Base-by-base conservation (phyloP, 2,329 filamentous ascomycete genomes). In the Bertia moriformis region DNA sequence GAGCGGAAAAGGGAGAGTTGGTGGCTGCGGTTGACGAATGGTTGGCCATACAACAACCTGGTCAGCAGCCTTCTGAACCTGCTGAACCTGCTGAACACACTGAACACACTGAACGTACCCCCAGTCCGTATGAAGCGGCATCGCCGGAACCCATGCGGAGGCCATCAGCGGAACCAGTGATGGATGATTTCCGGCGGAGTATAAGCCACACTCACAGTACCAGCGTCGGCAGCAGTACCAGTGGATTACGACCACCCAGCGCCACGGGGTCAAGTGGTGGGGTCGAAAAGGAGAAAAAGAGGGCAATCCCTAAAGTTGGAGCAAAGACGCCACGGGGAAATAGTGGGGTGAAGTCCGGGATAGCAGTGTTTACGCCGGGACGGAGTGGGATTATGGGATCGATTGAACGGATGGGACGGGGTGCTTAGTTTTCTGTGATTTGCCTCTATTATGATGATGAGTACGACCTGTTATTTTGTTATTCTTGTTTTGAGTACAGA, bases 1-100 rank as follows among this genome's bases (percentile, higher is more conserved):
- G 68, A 2, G 62, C 67, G 12, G 68, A 72, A 52, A 72, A 72
- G 51, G 67, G 67, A 14, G 68, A 71, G 42, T 55, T 72, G 3
- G 68, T 72, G 13, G 65, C 66, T 5, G 68, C 69, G 0, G 68
- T 70, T 2, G 68, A 72, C 42, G 67, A 72, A 46, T 68, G 72
- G 62, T 54, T 72, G 13, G 50, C 61, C 18, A 53, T 72, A 41
- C 67, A 69, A 43, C 55, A 60, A 18, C 44, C 19, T 36, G 41
- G 42, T 30, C 44, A 37, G 39, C 40, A 32, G 40, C 32, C 7
- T 7, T 17, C 10, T 18, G 10, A 18, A 7, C 32, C 32, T 7
- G 7, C 32, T 18, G 32, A 7, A 7, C 17, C 32, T 10, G n/a
- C n/a, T n/a, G n/a, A n/a, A n/a, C n/a, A n/a, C n/a, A n/a, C n/a